Conservation (phyloP, 2,329 filamentous ascomycete species). For the Cyclaneusma minus region DNA sequence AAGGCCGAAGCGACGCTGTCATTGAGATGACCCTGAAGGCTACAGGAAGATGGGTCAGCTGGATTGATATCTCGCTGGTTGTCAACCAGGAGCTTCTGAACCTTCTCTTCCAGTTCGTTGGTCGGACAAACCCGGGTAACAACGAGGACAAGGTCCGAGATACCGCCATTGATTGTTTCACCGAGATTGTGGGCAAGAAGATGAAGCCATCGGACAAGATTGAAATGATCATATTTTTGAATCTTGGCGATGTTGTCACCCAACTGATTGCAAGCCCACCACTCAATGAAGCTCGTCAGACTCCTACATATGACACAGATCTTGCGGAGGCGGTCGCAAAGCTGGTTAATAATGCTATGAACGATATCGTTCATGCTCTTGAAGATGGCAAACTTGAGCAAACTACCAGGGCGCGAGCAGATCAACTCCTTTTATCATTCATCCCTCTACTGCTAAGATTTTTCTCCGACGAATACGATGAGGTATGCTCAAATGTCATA, state of each 20-base stretch:
- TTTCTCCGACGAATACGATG: slow-evolving; percentile 95
- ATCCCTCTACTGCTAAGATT: slow-evolving; percentile 79
- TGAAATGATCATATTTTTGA: slow-evolving; percentile 82
- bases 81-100: slow-evolving; percentile 81
- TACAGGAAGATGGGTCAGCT: slow-evolving; percentile 96
- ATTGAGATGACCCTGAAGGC: slow-evolving; percentile 80
- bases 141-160: slow-evolving; percentile 69
- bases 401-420: slow-evolving; percentile 56
- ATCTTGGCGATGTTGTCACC: slow-evolving; percentile 68
- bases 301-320: slow-evolving; percentile 84
- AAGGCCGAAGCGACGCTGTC: slow-evolving; percentile 50
- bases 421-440: slow-evolving; percentile 69
- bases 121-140: slow-evolving; percentile 47
- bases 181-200: slow-evolving; percentile 93
- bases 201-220: slow-evolving; percentile 92
- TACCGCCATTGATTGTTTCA: slow-evolving; percentile 86
- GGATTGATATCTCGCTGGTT: slow-evolving; percentile 91
- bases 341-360: slow-evolving; percentile 78
- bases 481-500: slow-evolving; percentile 92
- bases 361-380: slow-evolving; percentile 75
- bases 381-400: slow-evolving; percentile 50
- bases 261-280: slow-evolving; percentile 76
- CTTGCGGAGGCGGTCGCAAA: slow-evolving; percentile 90
- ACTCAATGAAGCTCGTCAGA: slow-evolving; percentile 62
- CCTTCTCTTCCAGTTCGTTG: slow-evolving; percentile 73